phyloP scores from a whole-genome alignment of 768 basidiomycete species.

The Infundibulicybe gibba region DNA sequence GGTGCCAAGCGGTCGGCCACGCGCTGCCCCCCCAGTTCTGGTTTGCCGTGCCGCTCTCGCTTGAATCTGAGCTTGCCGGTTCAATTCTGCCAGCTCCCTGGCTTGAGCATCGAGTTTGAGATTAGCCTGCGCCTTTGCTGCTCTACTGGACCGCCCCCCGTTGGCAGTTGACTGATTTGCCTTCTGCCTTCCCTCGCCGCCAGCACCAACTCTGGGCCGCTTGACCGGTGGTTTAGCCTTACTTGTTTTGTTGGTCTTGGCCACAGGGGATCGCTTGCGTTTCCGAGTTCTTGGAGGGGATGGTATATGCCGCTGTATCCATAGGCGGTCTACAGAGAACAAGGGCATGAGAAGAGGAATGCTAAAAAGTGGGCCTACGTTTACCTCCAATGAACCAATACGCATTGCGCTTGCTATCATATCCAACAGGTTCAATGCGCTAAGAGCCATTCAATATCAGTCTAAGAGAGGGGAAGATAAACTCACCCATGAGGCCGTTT shows the following conservation, averaged over 20 bases:
- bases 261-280: slow-evolving; percentile 28
- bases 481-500: slow-evolving; percentile 74
- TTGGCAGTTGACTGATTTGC: slow-evolving; percentile 11
- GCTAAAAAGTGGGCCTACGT: slow-evolving; percentile 14
- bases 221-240: slow-evolving; percentile 14
- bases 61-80: slow-evolving; percentile 40
- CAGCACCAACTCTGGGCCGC: slow-evolving; percentile 15
- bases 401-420: slow-evolving; percentile 72
- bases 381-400: slow-evolving; percentile 85
- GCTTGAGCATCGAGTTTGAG: slow-evolving; percentile 65
- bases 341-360: slow-evolving; percentile 3
- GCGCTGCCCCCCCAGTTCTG: slow-evolving; percentile 3
- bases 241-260: slow-evolving; percentile 4
- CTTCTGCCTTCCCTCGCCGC: slow-evolving; percentile 3
- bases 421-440: slow-evolving; percentile 86
- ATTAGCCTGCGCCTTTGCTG: slow-evolving; percentile 72
- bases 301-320: slow-evolving; percentile 76
- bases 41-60: slow-evolving; percentile 7
- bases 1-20: slow-evolving; percentile 45
- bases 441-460: slow-evolving; percentile 20
- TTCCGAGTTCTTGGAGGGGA: slow-evolving; percentile 38
- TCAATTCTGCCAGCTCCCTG: slow-evolving; percentile 61
- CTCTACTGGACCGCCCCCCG: slow-evolving; percentile 48
- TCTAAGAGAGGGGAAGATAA: neutral
- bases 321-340: slow-evolving; percentile 68